phyloP scores from a whole-genome alignment of 352 stramenopile species.

The Phytophthora kernoviae region DNA sequence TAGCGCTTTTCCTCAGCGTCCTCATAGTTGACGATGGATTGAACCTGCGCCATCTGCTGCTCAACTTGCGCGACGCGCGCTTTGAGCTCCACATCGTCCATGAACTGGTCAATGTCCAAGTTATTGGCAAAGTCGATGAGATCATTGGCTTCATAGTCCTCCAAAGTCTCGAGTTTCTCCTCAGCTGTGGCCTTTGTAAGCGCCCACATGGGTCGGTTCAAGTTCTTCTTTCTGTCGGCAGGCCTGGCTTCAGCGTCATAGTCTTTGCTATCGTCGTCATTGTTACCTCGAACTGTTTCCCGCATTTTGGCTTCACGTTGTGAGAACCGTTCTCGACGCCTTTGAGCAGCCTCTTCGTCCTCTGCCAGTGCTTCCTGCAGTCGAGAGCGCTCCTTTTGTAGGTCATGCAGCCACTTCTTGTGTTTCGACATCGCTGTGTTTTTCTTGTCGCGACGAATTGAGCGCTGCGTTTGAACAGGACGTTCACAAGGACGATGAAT shows the following conservation, averaged over 20 bases:
- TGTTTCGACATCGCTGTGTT: conserved; percentile 93
- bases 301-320: conserved; percentile 82
- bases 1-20: conserved; percentile 82
- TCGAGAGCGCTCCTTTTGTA: conserved; percentile 90
- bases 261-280: conserved; percentile 19
- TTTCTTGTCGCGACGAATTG: conserved; percentile 89
- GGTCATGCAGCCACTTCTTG: conserved; percentile 92
- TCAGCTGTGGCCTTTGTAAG: conserved; percentile 88
- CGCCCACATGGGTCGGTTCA: conserved; percentile 89
- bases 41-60: conserved; percentile 89
- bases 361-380: conserved; percentile 83
- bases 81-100: conserved; percentile 91
- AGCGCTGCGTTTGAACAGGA: conserved; percentile 42
- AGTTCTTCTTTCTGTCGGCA: conserved; percentile 36
- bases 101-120: conserved; percentile 95
- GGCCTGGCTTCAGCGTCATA: conserved; percentile 18
- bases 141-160: conserved; percentile 89
- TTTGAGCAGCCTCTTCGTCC: conserved; percentile 72
- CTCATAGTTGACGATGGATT: conserved; percentile 82
- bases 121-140: conserved; percentile 94
- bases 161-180: conserved; percentile 69
- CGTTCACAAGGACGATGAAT: conserved; percentile 2
- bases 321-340: conserved; percentile 73
- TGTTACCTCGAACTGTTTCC: conserved; percentile 56
- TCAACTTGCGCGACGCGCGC: conserved; percentile 85